Evolutionary conservation across 805 yeast species (phyloP), one percentile per base, ranked within the genome.

Genomic region (Wickerhamomyces canadensis): DNA sequence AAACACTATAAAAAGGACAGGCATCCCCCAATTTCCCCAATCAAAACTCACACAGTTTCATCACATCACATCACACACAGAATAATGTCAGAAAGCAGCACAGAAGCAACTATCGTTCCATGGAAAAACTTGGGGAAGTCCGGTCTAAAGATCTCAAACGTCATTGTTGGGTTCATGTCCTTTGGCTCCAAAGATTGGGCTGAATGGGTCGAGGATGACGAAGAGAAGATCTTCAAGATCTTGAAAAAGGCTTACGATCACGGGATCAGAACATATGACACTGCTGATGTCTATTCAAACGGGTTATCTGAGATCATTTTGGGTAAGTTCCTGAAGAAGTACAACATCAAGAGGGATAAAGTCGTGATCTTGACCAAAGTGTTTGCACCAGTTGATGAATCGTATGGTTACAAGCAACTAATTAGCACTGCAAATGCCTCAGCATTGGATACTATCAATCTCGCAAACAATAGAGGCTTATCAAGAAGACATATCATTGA

Each of bases 151-250:
- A 60, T 74, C 19, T 65, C 77, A 19, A 62, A 62, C 27, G 48
- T 74, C 22, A 58, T 74, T 30, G 68, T 72, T 11, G 80, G 79
- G 5, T 71, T 76, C 46, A 72, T 73, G 79, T 55, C 72, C 2
- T 70, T 55, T 45, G 78, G 78, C 7, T 38, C 40, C 13, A 67
- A 66, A 43, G 33, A 36, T 3, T 68, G 71, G 70, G 56, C 58
- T 2, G 59, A 59, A 14, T 69, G 72, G 71, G 62, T 67, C 17
- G 38, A 62, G 22, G 69, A 65, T 22, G 74, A 72, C 43, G 72
- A 71, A 43, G 71, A 65, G 17, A 42, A 61, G 41, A 62, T 67
- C 5, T 66, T 71, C 38, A 43, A 47, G 15, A 55, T 69, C 21
- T 44, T 72, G 54, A 70, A 70, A 42, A 62, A 58, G 38, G 64